Evolutionary conservation across 2,329 filamentous ascomycete genomes (phyloP).

Genomic region (Chaetomiaceae sp.): DNA sequence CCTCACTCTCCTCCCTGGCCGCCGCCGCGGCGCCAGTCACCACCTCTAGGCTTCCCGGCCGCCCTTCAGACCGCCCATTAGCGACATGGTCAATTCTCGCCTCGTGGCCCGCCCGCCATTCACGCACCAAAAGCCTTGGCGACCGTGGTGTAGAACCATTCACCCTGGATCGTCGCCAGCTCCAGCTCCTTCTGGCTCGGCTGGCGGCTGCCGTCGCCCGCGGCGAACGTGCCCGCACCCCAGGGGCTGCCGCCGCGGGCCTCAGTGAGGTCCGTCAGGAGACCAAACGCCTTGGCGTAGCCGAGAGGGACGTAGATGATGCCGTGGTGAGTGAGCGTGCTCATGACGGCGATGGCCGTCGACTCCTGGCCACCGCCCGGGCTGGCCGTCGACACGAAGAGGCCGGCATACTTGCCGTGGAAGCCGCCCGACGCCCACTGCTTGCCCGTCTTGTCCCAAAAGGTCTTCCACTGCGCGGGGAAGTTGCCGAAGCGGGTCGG

Average conservation of each 20-base stretch:
- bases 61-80: slow-evolving; percentile 20
- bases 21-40: background rate
- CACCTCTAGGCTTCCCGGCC: background rate
- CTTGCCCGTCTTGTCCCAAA: slow-evolving; percentile 85
- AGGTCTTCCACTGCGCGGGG: slow-evolving; percentile 88
- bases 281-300: slow-evolving; percentile 72
- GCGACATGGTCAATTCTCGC: slow-evolving; percentile 11
- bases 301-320: slow-evolving; percentile 95
- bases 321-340: slow-evolving; percentile 86
- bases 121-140: slow-evolving; percentile 63
- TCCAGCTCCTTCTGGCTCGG: slow-evolving; percentile 70
- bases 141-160: slow-evolving; percentile 74
- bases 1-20: background rate
- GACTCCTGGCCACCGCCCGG: slow-evolving; percentile 89
- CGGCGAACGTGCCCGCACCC: slow-evolving; percentile 90
- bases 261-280: slow-evolving; percentile 68
- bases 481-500: slow-evolving; percentile 97
- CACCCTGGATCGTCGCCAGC: slow-evolving; percentile 77
- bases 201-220: slow-evolving; percentile 74
- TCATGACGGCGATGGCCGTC: slow-evolving; percentile 75
- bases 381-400: slow-evolving; percentile 86
- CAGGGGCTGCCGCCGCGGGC: slow-evolving; percentile 83
- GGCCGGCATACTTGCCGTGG: slow-evolving; percentile 82
- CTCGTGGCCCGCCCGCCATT: slow-evolving; percentile 34
- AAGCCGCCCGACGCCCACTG: slow-evolving; percentile 76